Evolutionary conservation across 2,329 filamentous ascomycete species (phyloP), one percentile per base, ranked within the genome.

Genomic region (Arachnomyces sp.): DNA sequence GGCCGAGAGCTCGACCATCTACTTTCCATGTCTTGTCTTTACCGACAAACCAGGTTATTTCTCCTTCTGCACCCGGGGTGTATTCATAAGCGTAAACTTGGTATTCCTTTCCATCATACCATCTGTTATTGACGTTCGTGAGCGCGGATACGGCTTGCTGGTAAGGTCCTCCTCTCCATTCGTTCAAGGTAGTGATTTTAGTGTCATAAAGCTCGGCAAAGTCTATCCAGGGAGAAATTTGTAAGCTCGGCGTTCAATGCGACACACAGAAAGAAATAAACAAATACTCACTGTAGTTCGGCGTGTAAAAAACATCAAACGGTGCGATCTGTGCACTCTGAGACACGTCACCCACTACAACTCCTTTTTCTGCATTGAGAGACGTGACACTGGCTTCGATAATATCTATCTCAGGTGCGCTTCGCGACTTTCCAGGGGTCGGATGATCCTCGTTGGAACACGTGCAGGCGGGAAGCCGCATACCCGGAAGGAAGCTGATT

Each of bases 381-480:
- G 68, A 65, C 4, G 60, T 64, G 11, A 78, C 76, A 49, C 74
- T 81, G n/a, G 77, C 82, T 68, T 86, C 82, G 31, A 86, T 65
- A 9, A 74, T 79, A 71, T 86, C 82, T 45, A 86, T 83, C 67
- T 86, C 82, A 0, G 82, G 82, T 1, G 80, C 77, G 43, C 76
- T 77, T 16, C 82, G 74, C 37, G 80, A 81, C 35, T 67, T 77
- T 11, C 82, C 81, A 6, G 75, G 74, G 15, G 64, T 76, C 3
- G 82, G 82, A 53, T 86, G 82, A 50, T 84, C 80, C 49, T 77
- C 68, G 12, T 69, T 71, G 6, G 60, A 58, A 59, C 82, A 86
- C 6, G 80, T 80, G 54, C 82, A 86, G 7, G 78, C 78, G 5
- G 81, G 81, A 11, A 85, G 61, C 48, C 75, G 72, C 80, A 85